A percentile compares a stretch with the other conserved stretches of the same genome.
Conservation (phyloP, 345 rosid species). For the Noccaea caerulescens region DNA sequence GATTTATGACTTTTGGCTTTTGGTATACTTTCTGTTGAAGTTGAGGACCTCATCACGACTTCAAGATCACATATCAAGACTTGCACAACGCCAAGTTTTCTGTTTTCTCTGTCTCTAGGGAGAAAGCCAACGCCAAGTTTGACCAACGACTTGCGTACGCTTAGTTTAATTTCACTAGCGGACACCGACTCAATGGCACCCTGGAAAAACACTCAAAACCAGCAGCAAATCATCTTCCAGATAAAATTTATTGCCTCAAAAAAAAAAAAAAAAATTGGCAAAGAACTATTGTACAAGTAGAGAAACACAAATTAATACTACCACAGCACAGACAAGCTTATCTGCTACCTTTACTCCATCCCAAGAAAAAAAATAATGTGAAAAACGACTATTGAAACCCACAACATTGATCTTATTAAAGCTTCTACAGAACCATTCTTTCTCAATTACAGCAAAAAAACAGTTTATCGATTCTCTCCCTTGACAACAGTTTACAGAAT, state of each 20-base stretch:
- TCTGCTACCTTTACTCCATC: not conserved
- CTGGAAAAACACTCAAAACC: constrained; percentile 56
- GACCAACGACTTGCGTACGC: constrained; percentile 91
- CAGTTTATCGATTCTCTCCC: not conserved
- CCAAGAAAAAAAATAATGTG: constrained; percentile 1
- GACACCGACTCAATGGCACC: constrained; percentile 92
- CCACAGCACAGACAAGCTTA: constrained; percentile 8
- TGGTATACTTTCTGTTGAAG: constrained; percentile 54
- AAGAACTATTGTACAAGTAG: not conserved
- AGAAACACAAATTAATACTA: constrained; percentile 29
- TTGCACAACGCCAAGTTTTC: constrained; percentile 56
- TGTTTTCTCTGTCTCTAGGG: constrained; percentile 67
- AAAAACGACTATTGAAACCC: not conserved
- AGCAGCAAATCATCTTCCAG: constrained; percentile 20
- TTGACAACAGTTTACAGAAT: constrained; percentile 20
- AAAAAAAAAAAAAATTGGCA: not conserved
- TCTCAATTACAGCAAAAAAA: constrained; percentile 8
- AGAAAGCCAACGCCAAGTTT: constrained; percentile 89
- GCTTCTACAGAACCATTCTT: constrained; percentile 7
- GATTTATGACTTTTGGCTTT: constrained; percentile 59
- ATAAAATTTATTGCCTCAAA: not conserved
- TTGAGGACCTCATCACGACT: constrained; percentile 76
- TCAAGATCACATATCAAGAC: constrained; percentile 82
- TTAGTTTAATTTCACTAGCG: constrained; percentile 85
- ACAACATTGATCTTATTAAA: constrained; percentile 1